These are phyloP conservation scores for Aspergillus clavatus DNA, from an alignment of 2,329 filamentous ascomycete species.

Conservation along the genomic window DNA sequence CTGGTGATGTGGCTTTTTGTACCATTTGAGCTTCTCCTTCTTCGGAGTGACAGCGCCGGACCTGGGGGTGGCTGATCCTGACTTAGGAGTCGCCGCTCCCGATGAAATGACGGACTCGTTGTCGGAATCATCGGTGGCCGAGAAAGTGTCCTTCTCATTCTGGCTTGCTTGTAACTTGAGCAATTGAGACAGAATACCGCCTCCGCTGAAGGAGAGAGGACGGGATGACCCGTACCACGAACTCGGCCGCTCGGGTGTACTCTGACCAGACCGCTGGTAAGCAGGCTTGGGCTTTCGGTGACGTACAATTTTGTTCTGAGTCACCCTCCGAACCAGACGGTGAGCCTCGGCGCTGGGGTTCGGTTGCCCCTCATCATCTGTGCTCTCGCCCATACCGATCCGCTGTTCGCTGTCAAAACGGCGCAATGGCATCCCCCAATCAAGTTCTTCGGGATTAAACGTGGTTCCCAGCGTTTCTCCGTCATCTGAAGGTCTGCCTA, in stretches of 20 bases:
- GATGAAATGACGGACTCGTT: conserved; percentile 25
- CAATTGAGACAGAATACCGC: conserved; percentile 66
- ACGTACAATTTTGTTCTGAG: conserved; percentile 22
- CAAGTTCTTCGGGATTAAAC: conserved; percentile 28
- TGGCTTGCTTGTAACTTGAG: conserved; percentile 63
- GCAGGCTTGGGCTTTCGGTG: conserved; percentile 28
- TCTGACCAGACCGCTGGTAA: conserved; percentile 31
- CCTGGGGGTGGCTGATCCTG: conserved; percentile 20
- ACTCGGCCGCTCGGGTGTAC: conserved; percentile 28
- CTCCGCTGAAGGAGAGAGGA: conserved; percentile 24
- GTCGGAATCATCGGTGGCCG: conserved; percentile 29
- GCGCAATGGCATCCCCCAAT: conserved; percentile 19
- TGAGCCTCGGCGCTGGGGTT: conserved; percentile 34
- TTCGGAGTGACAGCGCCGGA: conserved; percentile 32
- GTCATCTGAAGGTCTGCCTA: conserved; percentile 29
- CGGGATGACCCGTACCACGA: conserved; percentile 18
- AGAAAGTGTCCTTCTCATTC: conserved; percentile 26
- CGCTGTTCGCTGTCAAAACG: conserved; percentile 20
- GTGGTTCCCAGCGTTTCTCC: conserved; percentile 28
- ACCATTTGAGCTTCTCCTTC: conserved; percentile 41
- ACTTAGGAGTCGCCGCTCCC: conserved; percentile 21
- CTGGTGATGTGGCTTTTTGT: conserved; percentile 35
- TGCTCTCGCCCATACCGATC: conserved; percentile 15
- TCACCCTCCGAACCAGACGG: conserved; percentile 36
- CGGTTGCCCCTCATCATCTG: conserved; percentile 17